A percentile compares a stretch with the other conserved stretches of the same genome.
phyloP scores from a whole-genome alignment of 345 rosid genomes.

The Hirschfeldia incana region DNA sequence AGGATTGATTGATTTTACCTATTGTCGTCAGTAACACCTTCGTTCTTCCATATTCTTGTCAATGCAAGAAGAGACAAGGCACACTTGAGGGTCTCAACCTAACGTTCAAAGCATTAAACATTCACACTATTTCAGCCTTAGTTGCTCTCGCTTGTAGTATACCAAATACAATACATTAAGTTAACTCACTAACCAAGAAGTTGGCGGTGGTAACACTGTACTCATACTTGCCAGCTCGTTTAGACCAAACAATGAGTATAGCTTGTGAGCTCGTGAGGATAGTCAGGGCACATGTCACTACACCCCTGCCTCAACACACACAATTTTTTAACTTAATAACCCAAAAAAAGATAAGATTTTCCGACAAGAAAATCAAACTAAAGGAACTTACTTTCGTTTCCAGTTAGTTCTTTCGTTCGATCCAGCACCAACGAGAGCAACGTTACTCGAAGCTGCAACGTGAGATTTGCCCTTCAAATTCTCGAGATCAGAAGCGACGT shows the following conservation, averaged over 20 bases:
- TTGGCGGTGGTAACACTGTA: slow-evolving; percentile 97
- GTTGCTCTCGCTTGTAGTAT: background rate
- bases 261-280: slow-evolving; percentile 96
- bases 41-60: slow-evolving; percentile 72
- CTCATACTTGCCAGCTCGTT: slow-evolving; percentile 96
- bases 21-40: slow-evolving; percentile 90
- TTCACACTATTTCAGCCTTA: background rate
- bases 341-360: background rate
- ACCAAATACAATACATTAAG: background rate
- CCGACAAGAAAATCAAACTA: background rate
- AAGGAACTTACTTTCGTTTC: slow-evolving; percentile 69
- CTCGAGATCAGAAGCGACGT: slow-evolving; percentile 37
- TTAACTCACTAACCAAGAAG: slow-evolving; percentile 62
- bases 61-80: slow-evolving; percentile 78
- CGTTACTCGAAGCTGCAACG: slow-evolving; percentile 38
- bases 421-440: slow-evolving; percentile 40
- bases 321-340: background rate
- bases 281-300: slow-evolving; percentile 83
- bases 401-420: slow-evolving; percentile 56
- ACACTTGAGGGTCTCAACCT: slow-evolving; percentile 98
- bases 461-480: slow-evolving; percentile 37
- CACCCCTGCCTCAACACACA: slow-evolving; percentile 44
- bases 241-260: slow-evolving; percentile 95
- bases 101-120: slow-evolving; percentile 20
- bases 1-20: slow-evolving; percentile 42